Evolutionary conservation across 2,329 filamentous ascomycete species (phyloP), one percentile per base, ranked within the genome.

Genomic region (Pseudocercospora cruenta): DNA sequence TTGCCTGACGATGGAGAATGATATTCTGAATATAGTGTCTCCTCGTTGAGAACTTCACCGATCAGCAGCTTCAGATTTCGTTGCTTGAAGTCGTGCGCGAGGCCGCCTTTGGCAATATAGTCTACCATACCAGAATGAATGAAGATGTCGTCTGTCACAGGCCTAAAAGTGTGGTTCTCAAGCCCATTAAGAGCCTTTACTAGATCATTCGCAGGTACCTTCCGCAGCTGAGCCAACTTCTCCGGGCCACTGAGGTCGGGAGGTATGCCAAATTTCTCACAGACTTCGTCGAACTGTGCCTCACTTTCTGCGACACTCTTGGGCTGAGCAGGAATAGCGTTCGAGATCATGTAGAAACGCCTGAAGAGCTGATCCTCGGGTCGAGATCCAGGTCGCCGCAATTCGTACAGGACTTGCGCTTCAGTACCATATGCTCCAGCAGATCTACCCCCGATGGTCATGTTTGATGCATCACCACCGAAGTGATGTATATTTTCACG

Each of bases 391-490:
- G 53, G 24, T 31, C 22, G 53, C 36, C 61, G 10, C n/a, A 63
- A 45, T 33, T 63, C 61, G 36, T 63, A 26, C 1, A 63, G 36
- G 16, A 63, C 61, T 51, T 63, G 61, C 9, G 61, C 61, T 24
- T 63, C 53, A n/a, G 53, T 53, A 8, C 53, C 61, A 28, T 63
- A 63, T 8, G 61, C 83, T 43, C 84, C 84, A 7, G 82, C 82
- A 57, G 80, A 83, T 69, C 85, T 79, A 10, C 84, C 84, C 14
- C 80, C 75, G 33, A 59, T 19, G 69, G 59, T 66, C 53, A 71
- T 82, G 63, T 65, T 66, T 12, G 47, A 19, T 1, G 65, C 58
- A 60, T 73, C 64, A 19, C 71, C 71, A 24, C 71, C 71, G 54
- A 73, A 73, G 39, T 71, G 69, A 19, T 12, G 81, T 74, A 69